phyloP scores from a whole-genome alignment of 768 basidiomycete species.

The Termitomyces sp. region DNA sequence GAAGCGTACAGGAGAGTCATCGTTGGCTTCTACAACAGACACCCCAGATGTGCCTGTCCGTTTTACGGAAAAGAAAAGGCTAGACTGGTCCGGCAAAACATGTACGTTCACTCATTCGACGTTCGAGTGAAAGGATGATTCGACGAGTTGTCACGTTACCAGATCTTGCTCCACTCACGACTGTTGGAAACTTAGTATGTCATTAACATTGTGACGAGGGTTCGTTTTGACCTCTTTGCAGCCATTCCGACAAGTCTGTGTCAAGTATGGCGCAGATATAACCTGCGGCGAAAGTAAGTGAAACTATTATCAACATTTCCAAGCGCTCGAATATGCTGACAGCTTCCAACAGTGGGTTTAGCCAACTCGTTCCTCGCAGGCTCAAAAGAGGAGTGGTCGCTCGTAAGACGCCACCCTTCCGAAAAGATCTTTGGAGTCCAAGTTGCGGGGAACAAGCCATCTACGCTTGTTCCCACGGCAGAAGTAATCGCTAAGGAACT shows the following conservation, averaged over 20 bases:
- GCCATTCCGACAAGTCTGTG: conserved; percentile 92
- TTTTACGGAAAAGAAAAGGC: conserved; percentile 79
- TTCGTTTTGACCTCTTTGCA: conserved; percentile 24
- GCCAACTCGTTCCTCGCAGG: conserved; percentile 85
- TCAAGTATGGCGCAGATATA: conserved; percentile 86
- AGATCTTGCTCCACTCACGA: conserved; percentile 74
- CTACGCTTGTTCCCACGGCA: conserved; percentile 72
- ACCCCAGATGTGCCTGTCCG: conserved; percentile 68
- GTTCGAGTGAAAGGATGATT: not conserved
- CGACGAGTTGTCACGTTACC: not conserved
- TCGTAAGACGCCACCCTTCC: conserved; percentile 84
- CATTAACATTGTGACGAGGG: not conserved
- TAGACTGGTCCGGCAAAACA: conserved; percentile 84
- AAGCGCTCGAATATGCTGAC: not conserved
- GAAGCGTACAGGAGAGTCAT: conserved; percentile 31
- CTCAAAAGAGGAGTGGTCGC: conserved; percentile 92
- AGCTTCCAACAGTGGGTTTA: conserved; percentile 69
- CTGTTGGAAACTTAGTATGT: conserved; percentile 88
- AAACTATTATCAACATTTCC: not conserved
- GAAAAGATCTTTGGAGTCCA: conserved; percentile 91
- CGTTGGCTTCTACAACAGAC: conserved; percentile 37
- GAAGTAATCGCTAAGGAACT: conserved; percentile 77
- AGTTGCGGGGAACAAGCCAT: conserved; percentile 85
- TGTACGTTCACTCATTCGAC: conserved; percentile 45
- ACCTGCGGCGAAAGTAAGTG: conserved; percentile 87